Evolutionary conservation across 257 asterid species (phyloP), one percentile per base, ranked within the genome.

Genomic region (Nicotiana tomentosiformis): DNA sequence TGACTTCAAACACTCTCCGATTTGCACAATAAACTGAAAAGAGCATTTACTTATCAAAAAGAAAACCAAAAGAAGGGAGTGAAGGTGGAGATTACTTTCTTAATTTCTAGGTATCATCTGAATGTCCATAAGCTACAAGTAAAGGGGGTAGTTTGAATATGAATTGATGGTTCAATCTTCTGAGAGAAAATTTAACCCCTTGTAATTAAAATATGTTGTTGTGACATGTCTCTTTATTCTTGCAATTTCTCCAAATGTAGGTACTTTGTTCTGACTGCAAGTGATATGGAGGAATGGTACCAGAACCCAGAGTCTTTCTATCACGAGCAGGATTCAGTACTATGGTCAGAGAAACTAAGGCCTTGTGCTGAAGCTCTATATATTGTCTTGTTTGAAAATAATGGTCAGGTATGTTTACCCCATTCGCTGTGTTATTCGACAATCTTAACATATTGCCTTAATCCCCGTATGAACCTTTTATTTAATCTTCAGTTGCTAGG

Each of bases 331-430:
- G 99, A 96, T 85, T 89, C 97, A 58, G 88, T 96, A 83, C 88
- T 90, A 88, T 96, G 99, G 99, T 91, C 96, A 14, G 98, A 96
- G 87, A 96, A 95, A 89, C 90, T 94, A 84, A 89, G 98, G 88
- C 98, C 98, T 72, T 94, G 99, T 85, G 98, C 97, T 55, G 98
- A 94, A 92, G 99, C 99, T 39, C 86, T 94, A 64, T 93, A 93
- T 86, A 94, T 96, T 81, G 97, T 94, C 82, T 91, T 96, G 90
- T 96, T 96, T 88, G 97, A 96, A 90, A 94, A 93, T 87, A 87
- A 96, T 83, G 91, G 93, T 89, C 95, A 94, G 84, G 99, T 94
- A 90, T 83, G 96, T 87, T 80, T 65, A 83, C 80, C 76, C 70
- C 74, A 10, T 53, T 43, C 86, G 83, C 61, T 55, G 78, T 78